Evolutionary conservation across 176 grass and related monocot genomes (phyloP).

Genomic region (Avena eriantha): DNA sequence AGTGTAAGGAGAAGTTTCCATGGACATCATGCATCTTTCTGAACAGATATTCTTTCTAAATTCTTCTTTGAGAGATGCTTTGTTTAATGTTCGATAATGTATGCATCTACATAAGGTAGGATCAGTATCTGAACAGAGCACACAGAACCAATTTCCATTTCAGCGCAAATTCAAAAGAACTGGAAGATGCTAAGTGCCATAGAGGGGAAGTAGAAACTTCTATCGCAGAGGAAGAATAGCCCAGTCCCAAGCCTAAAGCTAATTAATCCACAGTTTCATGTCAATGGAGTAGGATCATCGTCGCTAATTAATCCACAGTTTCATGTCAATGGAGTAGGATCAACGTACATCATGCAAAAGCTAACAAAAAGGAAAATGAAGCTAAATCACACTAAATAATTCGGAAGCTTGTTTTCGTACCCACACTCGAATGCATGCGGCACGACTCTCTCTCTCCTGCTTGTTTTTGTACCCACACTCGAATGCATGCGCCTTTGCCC

Average conservation of each 20-base stretch:
- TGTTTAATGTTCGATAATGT: no score
- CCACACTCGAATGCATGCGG: no score
- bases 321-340: not conserved
- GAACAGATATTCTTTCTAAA: no score
- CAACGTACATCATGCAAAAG: not conserved
- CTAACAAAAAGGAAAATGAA: not conserved
- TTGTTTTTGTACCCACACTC: no score
- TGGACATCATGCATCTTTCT: no score
- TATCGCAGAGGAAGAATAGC: not conserved
- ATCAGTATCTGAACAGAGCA: slow-evolving; percentile 11
- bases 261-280: not conserved
- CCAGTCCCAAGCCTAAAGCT: not conserved
- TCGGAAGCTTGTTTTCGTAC: no score
- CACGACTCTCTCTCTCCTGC: no score
- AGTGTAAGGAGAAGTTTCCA: no score
- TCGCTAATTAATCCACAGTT: no score
- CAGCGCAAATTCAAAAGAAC: slow-evolving; percentile 19
- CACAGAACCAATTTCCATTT: not conserved
- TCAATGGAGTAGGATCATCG: not conserved
- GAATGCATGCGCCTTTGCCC: no score
- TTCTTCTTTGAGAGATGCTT: no score
- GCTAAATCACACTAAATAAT: not conserved
- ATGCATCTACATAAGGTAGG: not conserved
- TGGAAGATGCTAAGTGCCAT: not conserved
- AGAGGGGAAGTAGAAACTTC: not conserved